Evolutionary conservation across 169 alveolate genomes (phyloP).

Genomic region (Plasmodium inui): DNA sequence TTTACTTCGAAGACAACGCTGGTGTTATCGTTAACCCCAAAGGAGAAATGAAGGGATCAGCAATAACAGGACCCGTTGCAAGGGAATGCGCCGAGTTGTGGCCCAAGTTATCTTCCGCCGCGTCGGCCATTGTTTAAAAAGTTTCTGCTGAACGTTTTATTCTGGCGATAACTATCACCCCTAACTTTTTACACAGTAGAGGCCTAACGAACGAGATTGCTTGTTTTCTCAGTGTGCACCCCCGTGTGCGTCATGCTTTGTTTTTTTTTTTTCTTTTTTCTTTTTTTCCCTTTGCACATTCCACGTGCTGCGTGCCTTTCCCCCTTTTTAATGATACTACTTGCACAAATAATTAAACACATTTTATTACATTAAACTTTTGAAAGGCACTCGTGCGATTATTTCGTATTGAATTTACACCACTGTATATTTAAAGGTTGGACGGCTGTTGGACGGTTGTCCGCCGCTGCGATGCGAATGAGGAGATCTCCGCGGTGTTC

Average conservation of each 20-base stretch:
- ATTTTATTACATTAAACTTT: not conserved
- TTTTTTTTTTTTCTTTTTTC: not conserved
- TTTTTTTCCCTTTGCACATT: not conserved
- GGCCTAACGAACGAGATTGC: not conserved
- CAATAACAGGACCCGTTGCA: conserved; percentile 99
- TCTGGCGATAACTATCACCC: not conserved
- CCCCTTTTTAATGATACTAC: not conserved
- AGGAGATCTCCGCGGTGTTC: not conserved
- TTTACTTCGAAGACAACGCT: conserved; percentile 99
- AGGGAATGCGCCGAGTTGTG: conserved; percentile 99
- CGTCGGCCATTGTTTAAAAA: conserved; percentile 97
- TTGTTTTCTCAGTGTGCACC: not conserved
- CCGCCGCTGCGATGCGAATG: not conserved
- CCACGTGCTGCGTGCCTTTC: not conserved
- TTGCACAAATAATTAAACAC: not conserved
- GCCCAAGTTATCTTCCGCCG: conserved; percentile 99
- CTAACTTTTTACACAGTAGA: not conserved
- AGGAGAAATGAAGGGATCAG: conserved; percentile 99
- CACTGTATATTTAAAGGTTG: not conserved
- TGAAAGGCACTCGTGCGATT: not conserved
- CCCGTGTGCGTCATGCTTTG: not conserved
- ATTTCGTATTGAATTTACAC: not conserved
- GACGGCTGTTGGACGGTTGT: not conserved
- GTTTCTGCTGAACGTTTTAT: not conserved
- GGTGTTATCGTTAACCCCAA: conserved; percentile 99